Evolutionary conservation across 495 filamentous ascomycete species (phyloP).

Genomic region (Talaromyces stipitatus): DNA sequence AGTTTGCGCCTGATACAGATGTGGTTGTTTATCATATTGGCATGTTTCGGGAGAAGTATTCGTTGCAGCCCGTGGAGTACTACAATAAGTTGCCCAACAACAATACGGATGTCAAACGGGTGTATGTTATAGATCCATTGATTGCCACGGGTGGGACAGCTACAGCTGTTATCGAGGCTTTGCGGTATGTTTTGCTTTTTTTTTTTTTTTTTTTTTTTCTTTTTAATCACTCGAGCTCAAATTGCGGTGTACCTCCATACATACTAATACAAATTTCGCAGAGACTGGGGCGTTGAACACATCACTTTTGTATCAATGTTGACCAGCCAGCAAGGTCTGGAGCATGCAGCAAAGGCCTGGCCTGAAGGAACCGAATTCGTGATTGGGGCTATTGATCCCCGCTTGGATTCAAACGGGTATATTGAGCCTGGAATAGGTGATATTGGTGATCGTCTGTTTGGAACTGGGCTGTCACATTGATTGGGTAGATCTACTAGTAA

Average conservation of each 20-base stretch:
- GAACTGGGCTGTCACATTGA: slow-evolving; percentile 40
- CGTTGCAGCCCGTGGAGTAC: slow-evolving; percentile 83
- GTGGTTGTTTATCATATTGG: slow-evolving; percentile 69
- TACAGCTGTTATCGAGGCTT: slow-evolving; percentile 72
- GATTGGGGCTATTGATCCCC: slow-evolving; percentile 66
- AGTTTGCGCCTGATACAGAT: slow-evolving; percentile 11
- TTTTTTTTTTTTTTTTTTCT: not conserved
- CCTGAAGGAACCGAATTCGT: slow-evolving; percentile 64
- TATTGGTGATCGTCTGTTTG: slow-evolving; percentile 80
- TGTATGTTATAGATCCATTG: slow-evolving; percentile 78
- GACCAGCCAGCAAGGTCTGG: slow-evolving; percentile 57
- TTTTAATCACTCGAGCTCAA: not conserved
- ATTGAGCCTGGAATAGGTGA: slow-evolving; percentile 80
- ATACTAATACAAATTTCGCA: slow-evolving; percentile 1
- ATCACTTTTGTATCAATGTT: slow-evolving; percentile 68
- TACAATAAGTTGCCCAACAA: slow-evolving; percentile 81
- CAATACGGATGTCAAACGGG: slow-evolving; percentile 39
- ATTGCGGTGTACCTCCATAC: slow-evolving; percentile 1
- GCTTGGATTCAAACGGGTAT: slow-evolving; percentile 67
- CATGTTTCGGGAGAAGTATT: slow-evolving; percentile 74
- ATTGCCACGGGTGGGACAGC: slow-evolving; percentile 87
- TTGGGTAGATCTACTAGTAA: not conserved
- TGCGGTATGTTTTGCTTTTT: slow-evolving; percentile 31
- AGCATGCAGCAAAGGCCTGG: slow-evolving; percentile 60
- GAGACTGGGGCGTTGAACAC: slow-evolving; percentile 75